phyloP scores from a whole-genome alignment of 1,139 yeast genomes.

The Suhomyces ambrosiae region DNA sequence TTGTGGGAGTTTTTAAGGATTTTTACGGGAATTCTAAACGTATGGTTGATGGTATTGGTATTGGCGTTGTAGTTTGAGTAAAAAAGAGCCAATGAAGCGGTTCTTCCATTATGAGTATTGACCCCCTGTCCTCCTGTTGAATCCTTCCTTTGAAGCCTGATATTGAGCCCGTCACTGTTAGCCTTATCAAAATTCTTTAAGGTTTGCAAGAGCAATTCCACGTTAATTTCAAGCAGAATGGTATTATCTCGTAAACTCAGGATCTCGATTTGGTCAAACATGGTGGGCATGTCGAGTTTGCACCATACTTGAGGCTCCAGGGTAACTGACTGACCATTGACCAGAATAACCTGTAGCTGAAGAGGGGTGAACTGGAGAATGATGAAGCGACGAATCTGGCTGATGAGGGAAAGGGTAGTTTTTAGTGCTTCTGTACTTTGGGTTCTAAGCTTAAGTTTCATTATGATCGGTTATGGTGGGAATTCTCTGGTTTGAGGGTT shows the following conservation, averaged over 20 bases:
- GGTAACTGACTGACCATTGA: slow-evolving; percentile 37
- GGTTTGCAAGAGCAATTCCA: slow-evolving; percentile 57
- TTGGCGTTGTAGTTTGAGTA: slow-evolving; percentile 41
- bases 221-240: slow-evolving; percentile 57
- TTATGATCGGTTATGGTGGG: slow-evolving; percentile 10
- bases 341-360: slow-evolving; percentile 51
- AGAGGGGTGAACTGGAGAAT: slow-evolving; percentile 44
- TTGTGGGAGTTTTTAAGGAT: slow-evolving; percentile 51
- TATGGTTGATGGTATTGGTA: slow-evolving; percentile 50
- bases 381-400: slow-evolving; percentile 34
- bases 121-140: slow-evolving; percentile 31
- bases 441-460: slow-evolving; percentile 41
- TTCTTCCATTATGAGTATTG: slow-evolving; percentile 33
- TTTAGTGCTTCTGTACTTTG: slow-evolving; percentile 32
- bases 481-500: background rate
- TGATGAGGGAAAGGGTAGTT: slow-evolving; percentile 33
- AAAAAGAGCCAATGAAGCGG: slow-evolving; percentile 55
- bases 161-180: slow-evolving; percentile 51
- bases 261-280: slow-evolving; percentile 55
- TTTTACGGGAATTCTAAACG: slow-evolving; percentile 60
- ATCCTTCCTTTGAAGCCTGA: slow-evolving; percentile 54
- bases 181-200: slow-evolving; percentile 56
- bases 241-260: slow-evolving; percentile 47
- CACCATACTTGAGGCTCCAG: slow-evolving; percentile 68
- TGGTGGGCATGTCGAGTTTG: slow-evolving; percentile 42